A percentile compares a stretch with the other conserved stretches of the same genome.
phyloP scores from a whole-genome alignment of 768 basidiomycete species.

The Auricularia auricula-judae region DNA sequence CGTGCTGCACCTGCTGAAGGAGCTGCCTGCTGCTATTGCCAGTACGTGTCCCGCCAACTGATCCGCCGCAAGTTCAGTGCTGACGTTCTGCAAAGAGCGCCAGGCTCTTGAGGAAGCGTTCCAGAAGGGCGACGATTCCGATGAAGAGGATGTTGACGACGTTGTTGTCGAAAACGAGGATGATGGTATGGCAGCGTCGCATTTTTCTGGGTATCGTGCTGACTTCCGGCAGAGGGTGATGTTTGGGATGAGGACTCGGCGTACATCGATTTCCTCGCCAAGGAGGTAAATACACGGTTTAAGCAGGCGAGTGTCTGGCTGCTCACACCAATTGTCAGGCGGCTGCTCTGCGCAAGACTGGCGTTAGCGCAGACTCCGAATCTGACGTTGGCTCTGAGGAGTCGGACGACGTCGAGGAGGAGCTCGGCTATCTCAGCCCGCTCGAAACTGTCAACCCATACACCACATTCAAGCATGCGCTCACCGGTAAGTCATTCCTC shows the following conservation, averaged over 20 bases:
- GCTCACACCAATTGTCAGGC: conserved; percentile 30
- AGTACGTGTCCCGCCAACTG: conserved; percentile 29
- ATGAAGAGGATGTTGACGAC: conserved; percentile 41
- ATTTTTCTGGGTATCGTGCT: not conserved
- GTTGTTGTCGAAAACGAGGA: conserved; percentile 40
- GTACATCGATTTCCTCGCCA: conserved; percentile 77
- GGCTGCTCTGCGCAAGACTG: conserved; percentile 57
- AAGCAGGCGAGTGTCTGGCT: not conserved
- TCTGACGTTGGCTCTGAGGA: conserved; percentile 34
- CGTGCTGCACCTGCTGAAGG: conserved; percentile 63
- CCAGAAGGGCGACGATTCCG: conserved; percentile 12
- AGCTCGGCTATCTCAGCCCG: conserved; percentile 77
- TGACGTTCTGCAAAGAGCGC: conserved; percentile 29
- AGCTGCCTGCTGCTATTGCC: conserved; percentile 63
- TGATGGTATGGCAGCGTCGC: conserved; percentile 25
- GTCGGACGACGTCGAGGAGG: conserved; percentile 55
- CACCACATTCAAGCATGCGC: conserved; percentile 61
- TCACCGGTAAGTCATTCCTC: conserved; percentile 45
- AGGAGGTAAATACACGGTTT: conserved; percentile 41
- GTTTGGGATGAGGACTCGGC: conserved; percentile 87
- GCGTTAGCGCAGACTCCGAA: conserved; percentile 29
- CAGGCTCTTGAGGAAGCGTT: conserved; percentile 38
- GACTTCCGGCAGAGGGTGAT: conserved; percentile 41
- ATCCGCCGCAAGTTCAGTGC: not conserved
- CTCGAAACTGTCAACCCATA: conserved; percentile 75